A percentile compares a stretch with the other conserved stretches of the same genome.
Conservation (phyloP, 176 grass and related monocot species). For the Musa beccarii region DNA sequence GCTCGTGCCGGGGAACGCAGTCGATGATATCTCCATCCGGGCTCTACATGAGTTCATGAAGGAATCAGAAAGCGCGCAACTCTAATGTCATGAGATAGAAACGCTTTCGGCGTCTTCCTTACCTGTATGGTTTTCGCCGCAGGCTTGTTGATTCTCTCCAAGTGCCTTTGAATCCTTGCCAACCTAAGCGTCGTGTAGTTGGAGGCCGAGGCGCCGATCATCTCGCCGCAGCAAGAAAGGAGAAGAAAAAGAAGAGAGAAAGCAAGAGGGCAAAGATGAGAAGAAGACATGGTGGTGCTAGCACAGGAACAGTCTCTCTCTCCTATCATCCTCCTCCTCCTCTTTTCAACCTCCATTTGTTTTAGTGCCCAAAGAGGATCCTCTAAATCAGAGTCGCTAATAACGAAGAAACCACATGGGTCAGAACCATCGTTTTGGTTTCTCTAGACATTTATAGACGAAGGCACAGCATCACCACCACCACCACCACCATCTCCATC, state of each 20-base stretch:
- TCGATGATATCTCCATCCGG: slow-evolving; percentile 81
- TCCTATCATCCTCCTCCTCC: slow-evolving; percentile 13
- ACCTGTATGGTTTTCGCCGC: slow-evolving; percentile 49
- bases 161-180: slow-evolving; percentile 49
- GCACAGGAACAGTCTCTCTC: background rate
- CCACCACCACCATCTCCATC: background rate
- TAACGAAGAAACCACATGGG: slow-evolving; percentile 14
- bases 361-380: slow-evolving; percentile 15
- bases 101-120: background rate
- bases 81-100: background rate
- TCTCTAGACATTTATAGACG: slow-evolving; percentile 6
- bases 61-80: background rate
- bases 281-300: background rate
- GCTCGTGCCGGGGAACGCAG: slow-evolving; percentile 59
- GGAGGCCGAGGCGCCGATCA: background rate
- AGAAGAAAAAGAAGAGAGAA: slow-evolving; percentile 20
- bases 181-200: slow-evolving; percentile 29
- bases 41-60: slow-evolving; percentile 25
- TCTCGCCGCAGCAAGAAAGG: slow-evolving; percentile 1
- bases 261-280: slow-evolving; percentile 15
- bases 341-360: slow-evolving; percentile 17
- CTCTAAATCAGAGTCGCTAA: background rate
- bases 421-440: slow-evolving; percentile 19
- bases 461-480: background rate
- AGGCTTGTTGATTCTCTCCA: slow-evolving; percentile 59